Base-by-base conservation (phyloP, 169 alveolate species). In the Theileria luwenshuni region DNA sequence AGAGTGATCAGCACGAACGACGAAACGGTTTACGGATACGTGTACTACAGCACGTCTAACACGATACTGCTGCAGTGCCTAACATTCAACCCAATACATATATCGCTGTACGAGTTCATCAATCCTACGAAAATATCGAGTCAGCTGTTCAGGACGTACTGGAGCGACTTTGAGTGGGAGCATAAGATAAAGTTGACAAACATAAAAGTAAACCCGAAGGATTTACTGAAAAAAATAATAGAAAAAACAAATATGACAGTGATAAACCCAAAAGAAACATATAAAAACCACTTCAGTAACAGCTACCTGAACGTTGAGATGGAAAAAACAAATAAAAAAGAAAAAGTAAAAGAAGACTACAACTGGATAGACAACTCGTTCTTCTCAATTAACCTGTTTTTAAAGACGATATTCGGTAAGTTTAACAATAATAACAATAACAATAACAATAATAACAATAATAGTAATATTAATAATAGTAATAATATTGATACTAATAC, bases 131-230 rank as follows among this genome's bases (percentile, higher is more conserved):
- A 90, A 49, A 92, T 96, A 25, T 88, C 94, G 15, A 92, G 95
- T 27, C 85, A 85, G 38, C 85, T 92, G 49, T 96, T 96, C 76
- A 95, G 98, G 47, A 83, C 92, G 62, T 84, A 90, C 80, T 97
- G 99, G 99, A 91, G 96, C 28, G 97, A 95, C 47, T 95, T 93
- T 77, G 97, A 96, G 72, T 97, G 99, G 99, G 99, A 97, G 79
- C 93, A 94, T 76, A 95, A 88, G 69, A 91, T 93, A 15, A 77
- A 91, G 25, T 72, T 93, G 17, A 85, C 73, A 30, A 65, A 91
- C 10, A n/a, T 35, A 3, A 1, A 17, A 2, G 27, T 58, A 21
- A n/a, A 32, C 58, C 72, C 90, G 33, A 48, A 54, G 77, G 86
- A 76, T 21, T 47, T 85, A 0, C 25, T 69, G 45, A 32, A 67